Percentiles rank a stretch among this genome's conserved stretches.
Evolutionary conservation across 352 stramenopile genomes (phyloP).

Genomic region (Pilasporangium apinafurcum): DNA sequence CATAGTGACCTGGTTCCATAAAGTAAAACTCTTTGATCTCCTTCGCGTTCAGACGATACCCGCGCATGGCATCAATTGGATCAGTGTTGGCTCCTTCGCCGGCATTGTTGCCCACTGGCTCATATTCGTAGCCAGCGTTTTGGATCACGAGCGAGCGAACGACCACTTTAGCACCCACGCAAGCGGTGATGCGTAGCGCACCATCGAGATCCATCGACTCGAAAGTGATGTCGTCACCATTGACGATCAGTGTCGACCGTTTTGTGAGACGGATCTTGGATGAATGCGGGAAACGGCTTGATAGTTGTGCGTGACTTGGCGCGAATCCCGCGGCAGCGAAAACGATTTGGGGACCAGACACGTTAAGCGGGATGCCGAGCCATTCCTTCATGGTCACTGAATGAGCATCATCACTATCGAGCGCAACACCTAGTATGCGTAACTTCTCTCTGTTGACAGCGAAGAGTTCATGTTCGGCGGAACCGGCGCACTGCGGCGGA

Average conservation of each 20-base stretch:
- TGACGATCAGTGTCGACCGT: conserved; percentile 49
- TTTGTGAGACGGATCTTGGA: conserved; percentile 22
- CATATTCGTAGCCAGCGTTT: conserved; percentile 48
- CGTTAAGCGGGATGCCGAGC: conserved; percentile 44
- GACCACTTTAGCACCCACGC: conserved; percentile 31
- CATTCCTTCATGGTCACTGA: conserved; percentile 13
- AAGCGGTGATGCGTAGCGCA: conserved; percentile 36
- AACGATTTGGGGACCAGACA: conserved; percentile 35
- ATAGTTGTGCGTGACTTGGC: conserved; percentile 18
- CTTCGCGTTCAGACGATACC: conserved; percentile 33
- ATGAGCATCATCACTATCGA: neutral
- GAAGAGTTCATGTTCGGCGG: conserved; percentile 62
- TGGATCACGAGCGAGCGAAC: conserved; percentile 29
- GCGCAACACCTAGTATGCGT: conserved; percentile 11
- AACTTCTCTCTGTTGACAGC: conserved; percentile 38
- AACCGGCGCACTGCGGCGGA: conserved; percentile 55
- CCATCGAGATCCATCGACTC: conserved; percentile 35
- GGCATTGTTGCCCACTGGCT: conserved; percentile 4
- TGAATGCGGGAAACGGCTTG: conserved; percentile 21
- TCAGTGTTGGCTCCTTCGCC: no score
- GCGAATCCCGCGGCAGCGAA: conserved; percentile 34
- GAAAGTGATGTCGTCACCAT: conserved; percentile 37
- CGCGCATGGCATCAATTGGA: conserved; percentile 47
- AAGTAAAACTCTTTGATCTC: conserved; percentile 40
- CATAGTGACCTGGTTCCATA: conserved; percentile 34